phyloP scores from a whole-genome alignment of 805 yeast species.

The Yarrowia sp. region DNA sequence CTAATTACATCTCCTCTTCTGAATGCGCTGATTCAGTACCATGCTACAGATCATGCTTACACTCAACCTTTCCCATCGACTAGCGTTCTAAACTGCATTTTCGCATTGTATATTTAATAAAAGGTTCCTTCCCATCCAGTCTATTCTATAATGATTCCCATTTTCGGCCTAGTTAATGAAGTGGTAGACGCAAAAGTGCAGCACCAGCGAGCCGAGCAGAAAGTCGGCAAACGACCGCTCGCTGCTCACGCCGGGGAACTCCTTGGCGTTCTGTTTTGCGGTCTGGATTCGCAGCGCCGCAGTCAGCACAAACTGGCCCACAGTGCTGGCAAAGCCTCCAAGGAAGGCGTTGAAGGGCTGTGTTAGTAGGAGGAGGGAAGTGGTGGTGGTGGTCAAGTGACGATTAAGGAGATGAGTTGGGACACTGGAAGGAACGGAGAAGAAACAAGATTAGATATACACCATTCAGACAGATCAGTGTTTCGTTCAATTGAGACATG shows the following conservation, averaged over 20 bases:
- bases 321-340: conserved; percentile 90
- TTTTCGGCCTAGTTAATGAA: conserved; percentile 70
- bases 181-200: conserved; percentile 89
- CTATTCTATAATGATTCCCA: conserved; percentile 16
- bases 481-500: too few species aligned
- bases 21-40: too few species aligned
- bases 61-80: too few species aligned
- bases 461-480: too few species aligned
- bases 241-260: conserved; percentile 56
- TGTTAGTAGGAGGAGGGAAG: conserved; percentile 14
- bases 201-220: conserved; percentile 80
- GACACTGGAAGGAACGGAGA: too few species aligned
- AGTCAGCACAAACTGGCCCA: conserved; percentile 93
- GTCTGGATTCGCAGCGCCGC: conserved; percentile 74
- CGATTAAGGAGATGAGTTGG: too few species aligned
- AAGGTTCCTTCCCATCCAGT: background rate
- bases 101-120: too few species aligned
- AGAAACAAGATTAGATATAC: too few species aligned
- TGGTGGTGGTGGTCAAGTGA: background rate
- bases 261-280: conserved; percentile 51
- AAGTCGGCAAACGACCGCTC: conserved; percentile 86
- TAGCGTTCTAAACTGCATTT: too few species aligned
- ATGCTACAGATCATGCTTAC: too few species aligned
- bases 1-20: too few species aligned
- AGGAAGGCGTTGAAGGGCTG: conserved; percentile 94